Conservation (phyloP, 2,329 filamentous ascomycete genomes). For the Cercospora sp. region DNA sequence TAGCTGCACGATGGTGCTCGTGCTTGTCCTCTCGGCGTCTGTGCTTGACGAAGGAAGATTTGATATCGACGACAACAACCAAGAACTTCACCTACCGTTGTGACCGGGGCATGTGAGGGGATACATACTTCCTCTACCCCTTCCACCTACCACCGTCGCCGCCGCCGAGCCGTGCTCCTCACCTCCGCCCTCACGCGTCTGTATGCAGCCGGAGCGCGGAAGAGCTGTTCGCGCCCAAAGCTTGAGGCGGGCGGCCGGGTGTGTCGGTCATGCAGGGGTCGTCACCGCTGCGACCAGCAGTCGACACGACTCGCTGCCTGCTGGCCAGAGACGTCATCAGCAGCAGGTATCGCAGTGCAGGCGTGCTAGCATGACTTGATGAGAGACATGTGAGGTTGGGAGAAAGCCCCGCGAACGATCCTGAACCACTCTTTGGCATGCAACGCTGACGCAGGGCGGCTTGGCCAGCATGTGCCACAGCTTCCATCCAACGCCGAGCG, state of each 20-base stretch:
- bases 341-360: not conserved
- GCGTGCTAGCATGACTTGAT: not conserved
- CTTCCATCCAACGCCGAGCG: not conserved
- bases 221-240: slow-evolving; percentile 7
- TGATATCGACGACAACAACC: not conserved
- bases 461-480: not conserved
- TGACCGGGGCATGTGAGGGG: not conserved
- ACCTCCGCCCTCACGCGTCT: not conserved
- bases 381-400: slow-evolving; percentile 2
- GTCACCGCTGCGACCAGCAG: not conserved
- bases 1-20: not conserved
- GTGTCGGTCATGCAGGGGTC: slow-evolving; percentile 5
- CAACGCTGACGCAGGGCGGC: not conserved
- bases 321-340: not conserved
- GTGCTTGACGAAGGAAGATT: slow-evolving; percentile 4
- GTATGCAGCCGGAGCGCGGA: not conserved
- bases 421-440: not conserved
- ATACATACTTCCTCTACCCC: not conserved
- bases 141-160: not conserved
- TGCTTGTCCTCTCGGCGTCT: slow-evolving; percentile 4
- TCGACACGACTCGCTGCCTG: not conserved
- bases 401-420: not conserved
- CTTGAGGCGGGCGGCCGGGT: slow-evolving; percentile 6
- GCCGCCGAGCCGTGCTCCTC: not conserved
- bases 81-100: not conserved